Percentiles rank a stretch among this genome's conserved stretches.
phyloP scores from a whole-genome alignment of 768 basidiomycete species.

The Gautieria morchelliformis region DNA sequence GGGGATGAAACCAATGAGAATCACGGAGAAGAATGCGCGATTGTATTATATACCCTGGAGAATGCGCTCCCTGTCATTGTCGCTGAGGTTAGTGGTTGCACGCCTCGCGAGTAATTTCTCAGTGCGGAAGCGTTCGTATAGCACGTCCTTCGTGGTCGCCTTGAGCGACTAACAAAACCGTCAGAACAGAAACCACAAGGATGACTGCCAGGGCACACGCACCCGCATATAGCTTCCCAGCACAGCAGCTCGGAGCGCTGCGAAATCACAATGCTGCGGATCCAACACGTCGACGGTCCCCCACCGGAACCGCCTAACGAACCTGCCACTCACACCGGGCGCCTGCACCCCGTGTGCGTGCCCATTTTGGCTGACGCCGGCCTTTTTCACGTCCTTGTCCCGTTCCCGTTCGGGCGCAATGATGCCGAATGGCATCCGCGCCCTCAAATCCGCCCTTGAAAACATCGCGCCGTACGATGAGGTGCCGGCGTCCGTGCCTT shows the following conservation, averaged over 20 bases:
- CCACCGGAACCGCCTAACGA: slow-evolving; percentile 77
- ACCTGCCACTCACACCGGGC: slow-evolving; percentile 39
- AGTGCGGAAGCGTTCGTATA: slow-evolving; percentile 90
- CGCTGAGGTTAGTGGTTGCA: slow-evolving; percentile 69
- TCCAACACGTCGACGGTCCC: slow-evolving; percentile 81
- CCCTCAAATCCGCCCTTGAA: slow-evolving; percentile 46
- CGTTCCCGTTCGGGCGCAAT: slow-evolving; percentile 59
- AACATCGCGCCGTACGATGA: slow-evolving; percentile 19
- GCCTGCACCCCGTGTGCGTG: slow-evolving; percentile 21
- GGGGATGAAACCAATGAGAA: too few species aligned
- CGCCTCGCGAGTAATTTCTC: slow-evolving; percentile 84
- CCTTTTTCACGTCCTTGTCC: slow-evolving; percentile 17
- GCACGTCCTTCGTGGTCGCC: slow-evolving; percentile 72
- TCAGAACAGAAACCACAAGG: neutral
- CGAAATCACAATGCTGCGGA: slow-evolving; percentile 82
- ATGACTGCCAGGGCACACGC: slow-evolving; percentile 13
- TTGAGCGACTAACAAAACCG: slow-evolving; percentile 53
- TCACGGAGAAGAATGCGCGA: too few species aligned
- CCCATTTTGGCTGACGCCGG: slow-evolving; percentile 31
- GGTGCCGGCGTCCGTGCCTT: neutral
- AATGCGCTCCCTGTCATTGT: slow-evolving; percentile 62
- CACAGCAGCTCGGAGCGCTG: slow-evolving; percentile 73
- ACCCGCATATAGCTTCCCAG: slow-evolving; percentile 84
- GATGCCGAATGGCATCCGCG: slow-evolving; percentile 67
- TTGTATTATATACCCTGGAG: slow-evolving; percentile 44